Evolutionary conservation across 805 yeast genomes (phyloP).

Genomic region (Teunomyces barrocoloradensis): DNA sequence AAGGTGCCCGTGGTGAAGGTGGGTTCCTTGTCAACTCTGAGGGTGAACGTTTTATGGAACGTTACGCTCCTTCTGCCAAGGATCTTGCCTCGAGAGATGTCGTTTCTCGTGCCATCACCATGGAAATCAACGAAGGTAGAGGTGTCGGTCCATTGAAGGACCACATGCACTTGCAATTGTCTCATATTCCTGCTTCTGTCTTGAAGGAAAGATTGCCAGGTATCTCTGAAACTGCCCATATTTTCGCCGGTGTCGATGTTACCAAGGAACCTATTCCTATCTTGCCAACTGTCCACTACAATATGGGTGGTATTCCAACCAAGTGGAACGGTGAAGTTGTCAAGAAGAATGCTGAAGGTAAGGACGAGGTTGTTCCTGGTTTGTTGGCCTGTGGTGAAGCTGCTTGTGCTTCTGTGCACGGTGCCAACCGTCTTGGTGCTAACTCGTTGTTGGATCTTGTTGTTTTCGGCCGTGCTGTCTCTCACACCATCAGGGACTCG

Average conservation of each 20-base stretch:
- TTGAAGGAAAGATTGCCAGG: slow-evolving; percentile 96
- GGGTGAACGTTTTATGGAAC: slow-evolving; percentile 99
- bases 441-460: slow-evolving; percentile 95
- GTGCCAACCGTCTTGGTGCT: slow-evolving; percentile 99
- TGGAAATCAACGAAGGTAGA: slow-evolving; percentile 98
- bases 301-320: slow-evolving; percentile 99
- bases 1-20: slow-evolving; percentile 99
- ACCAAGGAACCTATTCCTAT: slow-evolving; percentile 99
- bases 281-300: slow-evolving; percentile 96
- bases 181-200: slow-evolving; percentile 89
- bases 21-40: slow-evolving; percentile 93
- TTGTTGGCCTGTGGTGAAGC: slow-evolving; percentile 97
- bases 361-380: slow-evolving; percentile 90
- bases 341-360: slow-evolving; percentile 78
- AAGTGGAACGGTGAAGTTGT: slow-evolving; percentile 95
- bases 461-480: slow-evolving; percentile 97
- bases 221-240: slow-evolving; percentile 97
- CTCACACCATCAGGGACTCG: slow-evolving; percentile 83
- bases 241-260: slow-evolving; percentile 98
- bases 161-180: slow-evolving; percentile 91
- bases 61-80: slow-evolving; percentile 98
- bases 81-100: slow-evolving; percentile 98
- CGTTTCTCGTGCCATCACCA: slow-evolving; percentile 95
- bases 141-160: slow-evolving; percentile 97
- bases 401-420: slow-evolving; percentile 98